phyloP scores from a whole-genome alignment of 441 rosid genomes.

The Bocquillonia castaneifolia region DNA sequence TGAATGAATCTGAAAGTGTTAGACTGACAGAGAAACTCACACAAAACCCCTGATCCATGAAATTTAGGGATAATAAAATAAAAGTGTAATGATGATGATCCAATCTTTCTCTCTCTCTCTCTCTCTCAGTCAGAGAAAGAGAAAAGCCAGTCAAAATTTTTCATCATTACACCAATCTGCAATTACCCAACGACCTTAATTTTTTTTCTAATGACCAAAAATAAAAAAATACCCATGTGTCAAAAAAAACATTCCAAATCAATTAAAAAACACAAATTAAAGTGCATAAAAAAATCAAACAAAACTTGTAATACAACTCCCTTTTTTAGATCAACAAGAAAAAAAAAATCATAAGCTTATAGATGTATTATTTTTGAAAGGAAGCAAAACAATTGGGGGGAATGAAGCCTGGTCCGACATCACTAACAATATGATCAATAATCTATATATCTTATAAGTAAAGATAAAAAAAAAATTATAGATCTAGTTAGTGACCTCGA shows the following conservation, averaged over 20 bases:
- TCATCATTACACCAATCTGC: slow-evolving; percentile 74
- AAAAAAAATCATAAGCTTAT: neutral
- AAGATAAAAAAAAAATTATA: slow-evolving; percentile 17
- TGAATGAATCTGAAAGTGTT: slow-evolving; percentile 32
- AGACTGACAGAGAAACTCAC: slow-evolving; percentile 34
- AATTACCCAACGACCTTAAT: slow-evolving; percentile 28
- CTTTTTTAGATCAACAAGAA: slow-evolving; percentile 13
- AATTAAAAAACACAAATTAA: neutral
- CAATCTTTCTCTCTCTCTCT: slow-evolving; percentile 18
- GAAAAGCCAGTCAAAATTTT: slow-evolving; percentile 35
- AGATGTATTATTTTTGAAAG: neutral
- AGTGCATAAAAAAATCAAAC: neutral
- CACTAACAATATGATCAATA: slow-evolving; percentile 31
- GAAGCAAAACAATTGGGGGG: slow-evolving; percentile 59
- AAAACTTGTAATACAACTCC: slow-evolving; percentile 13
- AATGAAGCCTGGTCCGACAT: slow-evolving; percentile 88
- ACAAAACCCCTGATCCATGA: slow-evolving; percentile 25
- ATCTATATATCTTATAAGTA: neutral
- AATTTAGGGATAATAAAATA: slow-evolving; percentile 25
- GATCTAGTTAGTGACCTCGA: slow-evolving; percentile 71
- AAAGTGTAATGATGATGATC: slow-evolving; percentile 49
- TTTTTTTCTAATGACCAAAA: slow-evolving; percentile 19
- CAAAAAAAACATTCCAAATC: neutral
- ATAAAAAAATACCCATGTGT: slow-evolving; percentile 19
- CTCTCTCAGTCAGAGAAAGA: slow-evolving; percentile 30